Percentiles rank a stretch among this genome's conserved stretches.
These are phyloP conservation scores for Clitocybe nebularis DNA, from an alignment of 1,284 basidiomycete species.

Conservation along the genomic window DNA sequence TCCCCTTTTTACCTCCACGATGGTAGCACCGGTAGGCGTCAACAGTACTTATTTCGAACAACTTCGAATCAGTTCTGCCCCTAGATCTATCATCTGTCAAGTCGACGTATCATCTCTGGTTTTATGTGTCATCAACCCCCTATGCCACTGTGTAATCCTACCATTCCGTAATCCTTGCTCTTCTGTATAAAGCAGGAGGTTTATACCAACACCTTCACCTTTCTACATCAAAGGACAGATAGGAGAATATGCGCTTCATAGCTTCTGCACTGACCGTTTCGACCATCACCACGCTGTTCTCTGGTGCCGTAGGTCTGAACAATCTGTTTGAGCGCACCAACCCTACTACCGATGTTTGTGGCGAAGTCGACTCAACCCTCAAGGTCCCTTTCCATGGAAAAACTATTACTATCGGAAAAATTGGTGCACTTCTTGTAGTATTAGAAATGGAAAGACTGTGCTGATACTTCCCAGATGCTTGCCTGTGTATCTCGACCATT, in stretches of 20 bases:
- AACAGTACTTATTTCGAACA: too few species aligned
- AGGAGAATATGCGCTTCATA: conserved; percentile 11
- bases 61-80: too few species aligned
- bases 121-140: neutral
- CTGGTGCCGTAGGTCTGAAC: conserved; percentile 9
- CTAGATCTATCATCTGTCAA: conserved; percentile 2
- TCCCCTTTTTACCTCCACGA: too few species aligned
- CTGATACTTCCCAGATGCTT: conserved; percentile 26
- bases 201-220: too few species aligned
- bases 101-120: neutral
- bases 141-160: neutral
- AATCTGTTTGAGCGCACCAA: conserved; percentile 13
- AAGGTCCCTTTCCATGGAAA: conserved; percentile 25
- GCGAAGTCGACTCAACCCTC: conserved; percentile 30
- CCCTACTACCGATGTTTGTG: conserved; percentile 34
- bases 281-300: conserved; percentile 9
- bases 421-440: conserved; percentile 24
- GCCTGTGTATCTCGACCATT: conserved; percentile 36
- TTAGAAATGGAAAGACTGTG: neutral
- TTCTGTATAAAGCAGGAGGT: too few species aligned
- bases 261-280: conserved; percentile 9
- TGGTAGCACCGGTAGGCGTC: too few species aligned
- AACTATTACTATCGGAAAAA: conserved; percentile 24
- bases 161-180: neutral
- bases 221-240: too few species aligned